A percentile compares a stretch with the other conserved stretches of the same genome.
These are phyloP conservation scores for Conringia planisiliqua DNA, from an alignment of 345 rosid species.

Conservation along the genomic window DNA sequence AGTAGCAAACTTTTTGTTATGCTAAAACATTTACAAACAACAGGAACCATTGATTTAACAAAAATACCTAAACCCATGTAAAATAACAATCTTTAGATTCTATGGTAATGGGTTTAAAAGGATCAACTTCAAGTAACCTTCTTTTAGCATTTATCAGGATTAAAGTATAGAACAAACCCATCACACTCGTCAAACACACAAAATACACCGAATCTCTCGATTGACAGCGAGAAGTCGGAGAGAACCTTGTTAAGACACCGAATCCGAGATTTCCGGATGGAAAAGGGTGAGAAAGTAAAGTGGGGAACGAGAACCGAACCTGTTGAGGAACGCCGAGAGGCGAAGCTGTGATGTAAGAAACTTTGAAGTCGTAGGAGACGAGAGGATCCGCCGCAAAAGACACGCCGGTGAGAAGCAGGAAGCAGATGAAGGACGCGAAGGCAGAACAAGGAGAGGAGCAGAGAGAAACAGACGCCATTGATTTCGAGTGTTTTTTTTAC, in stretches of 20 bases:
- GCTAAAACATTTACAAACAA: background rate
- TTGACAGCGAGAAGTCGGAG: background rate
- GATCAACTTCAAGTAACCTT: background rate
- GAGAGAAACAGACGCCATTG: slow-evolving; percentile 5
- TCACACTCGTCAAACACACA: background rate
- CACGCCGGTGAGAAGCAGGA: slow-evolving; percentile 45
- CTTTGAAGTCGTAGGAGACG: slow-evolving; percentile 52
- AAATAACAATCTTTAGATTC: background rate
- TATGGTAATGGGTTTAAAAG: background rate
- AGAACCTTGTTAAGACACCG: background rate
- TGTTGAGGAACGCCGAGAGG: slow-evolving; percentile 87
- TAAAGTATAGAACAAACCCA: background rate
- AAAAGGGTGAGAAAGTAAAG: background rate
- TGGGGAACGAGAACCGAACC: slow-evolving; percentile 39
- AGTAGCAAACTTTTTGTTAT: background rate
- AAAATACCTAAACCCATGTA: background rate
- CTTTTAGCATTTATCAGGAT: background rate
- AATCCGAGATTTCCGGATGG: background rate
- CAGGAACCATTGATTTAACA: background rate
- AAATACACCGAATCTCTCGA: background rate
- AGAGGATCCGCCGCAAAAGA: slow-evolving; percentile 67
- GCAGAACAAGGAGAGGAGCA: slow-evolving; percentile 18
- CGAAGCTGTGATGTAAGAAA: slow-evolving; percentile 65
- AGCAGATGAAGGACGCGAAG: slow-evolving; percentile 34
- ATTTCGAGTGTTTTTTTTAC: background rate